These are phyloP conservation scores for Gentiana macrophylla DNA, from an alignment of 257 asterid genomes.

Conservation along the genomic window DNA sequence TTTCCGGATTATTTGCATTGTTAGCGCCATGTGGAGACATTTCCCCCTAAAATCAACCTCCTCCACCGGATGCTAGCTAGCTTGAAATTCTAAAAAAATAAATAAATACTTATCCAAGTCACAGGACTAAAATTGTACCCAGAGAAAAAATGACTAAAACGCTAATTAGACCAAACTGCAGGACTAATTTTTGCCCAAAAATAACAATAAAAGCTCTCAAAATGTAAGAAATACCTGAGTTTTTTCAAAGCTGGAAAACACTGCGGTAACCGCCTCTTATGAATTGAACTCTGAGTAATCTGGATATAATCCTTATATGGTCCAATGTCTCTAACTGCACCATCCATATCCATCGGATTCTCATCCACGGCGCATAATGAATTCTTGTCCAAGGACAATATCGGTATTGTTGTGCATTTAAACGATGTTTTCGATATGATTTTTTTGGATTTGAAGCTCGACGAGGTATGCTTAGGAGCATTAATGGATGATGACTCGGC, in stretches of 20 bases:
- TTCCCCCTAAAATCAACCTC: no score
- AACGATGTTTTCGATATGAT: constrained; percentile 60
- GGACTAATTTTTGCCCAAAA: no score
- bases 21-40: no score
- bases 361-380: constrained; percentile 59
- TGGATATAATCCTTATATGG: constrained; percentile 70
- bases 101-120: no score
- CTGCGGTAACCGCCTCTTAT: constrained; percentile 44
- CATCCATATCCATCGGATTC: constrained; percentile 49
- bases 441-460: constrained; percentile 54
- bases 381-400: constrained; percentile 32
- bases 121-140: no score
- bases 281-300: constrained; percentile 47
- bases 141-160: no score
- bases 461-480: constrained; percentile 32
- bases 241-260: constrained; percentile 60
- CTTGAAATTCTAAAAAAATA: no score
- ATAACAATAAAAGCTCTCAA: neutral
- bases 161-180: no score
- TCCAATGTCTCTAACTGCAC: constrained; percentile 52
- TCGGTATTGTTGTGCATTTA: constrained; percentile 36
- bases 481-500: constrained; percentile 24
- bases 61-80: no score
- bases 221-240: constrained; percentile 35
- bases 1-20: no score